phyloP scores from a whole-genome alignment of 2,329 filamentous ascomycete species.

The Aspergillus pseudoviridinutans region DNA sequence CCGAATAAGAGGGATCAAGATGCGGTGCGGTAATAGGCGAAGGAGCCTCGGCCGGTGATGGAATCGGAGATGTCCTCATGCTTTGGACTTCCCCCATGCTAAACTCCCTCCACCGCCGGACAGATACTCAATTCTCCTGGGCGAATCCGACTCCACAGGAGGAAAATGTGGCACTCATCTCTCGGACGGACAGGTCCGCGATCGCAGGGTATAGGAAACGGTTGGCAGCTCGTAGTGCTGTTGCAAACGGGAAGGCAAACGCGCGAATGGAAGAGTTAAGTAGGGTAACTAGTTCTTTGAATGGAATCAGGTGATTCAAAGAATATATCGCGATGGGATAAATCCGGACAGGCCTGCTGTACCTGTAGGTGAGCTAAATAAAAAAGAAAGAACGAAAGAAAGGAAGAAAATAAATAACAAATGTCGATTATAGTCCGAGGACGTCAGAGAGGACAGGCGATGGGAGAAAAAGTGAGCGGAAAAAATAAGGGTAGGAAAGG shows the following conservation, averaged over 20 bases:
- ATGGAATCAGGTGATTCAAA: not conserved
- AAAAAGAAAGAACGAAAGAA: constrained; percentile 4
- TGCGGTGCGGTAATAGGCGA: constrained; percentile 26
- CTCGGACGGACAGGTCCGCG: constrained; percentile 28
- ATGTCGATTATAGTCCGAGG: not conserved
- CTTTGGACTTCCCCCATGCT: constrained; percentile 35
- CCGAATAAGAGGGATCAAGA: constrained; percentile 23
- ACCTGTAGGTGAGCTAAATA: not conserved
- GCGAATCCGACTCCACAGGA: constrained; percentile 29
- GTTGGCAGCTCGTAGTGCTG: not conserved
- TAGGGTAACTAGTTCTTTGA: not conserved
- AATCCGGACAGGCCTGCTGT: not conserved
- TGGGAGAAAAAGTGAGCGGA: constrained; percentile 4
- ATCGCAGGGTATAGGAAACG: constrained; percentile 3
- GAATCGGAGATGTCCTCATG: constrained; percentile 38
- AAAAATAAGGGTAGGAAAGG: constrained; percentile 3
- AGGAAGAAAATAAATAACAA: not conserved
- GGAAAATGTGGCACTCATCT: constrained; percentile 30
- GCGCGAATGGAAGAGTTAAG: not conserved
- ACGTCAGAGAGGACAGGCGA: not conserved
- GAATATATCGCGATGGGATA: not conserved
- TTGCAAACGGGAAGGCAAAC: not conserved
- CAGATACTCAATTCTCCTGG: constrained; percentile 31
- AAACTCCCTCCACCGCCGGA: constrained; percentile 29
- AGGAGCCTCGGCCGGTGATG: constrained; percentile 37